Evolutionary conservation across 768 basidiomycete species (phyloP).

Genomic region (Mycena polygramma): DNA sequence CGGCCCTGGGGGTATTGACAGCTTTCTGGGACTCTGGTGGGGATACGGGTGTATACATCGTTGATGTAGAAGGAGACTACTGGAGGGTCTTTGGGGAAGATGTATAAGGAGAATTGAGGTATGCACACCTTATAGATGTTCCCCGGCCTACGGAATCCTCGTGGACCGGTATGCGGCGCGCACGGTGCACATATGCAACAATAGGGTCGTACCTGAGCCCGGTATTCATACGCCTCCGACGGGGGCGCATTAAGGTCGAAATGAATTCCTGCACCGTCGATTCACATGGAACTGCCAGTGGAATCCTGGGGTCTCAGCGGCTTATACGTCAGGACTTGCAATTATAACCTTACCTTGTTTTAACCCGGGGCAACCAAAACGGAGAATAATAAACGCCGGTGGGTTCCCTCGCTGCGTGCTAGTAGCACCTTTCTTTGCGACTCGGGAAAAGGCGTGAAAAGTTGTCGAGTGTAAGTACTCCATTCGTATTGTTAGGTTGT

Average conservation of each 20-base stretch:
- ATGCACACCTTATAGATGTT: conserved; percentile 21
- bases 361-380: conserved; percentile 4
- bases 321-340: too few species aligned
- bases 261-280: neutral
- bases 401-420: neutral
- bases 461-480: too few species aligned
- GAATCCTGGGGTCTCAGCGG: neutral
- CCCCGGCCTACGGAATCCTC: conserved; percentile 21
- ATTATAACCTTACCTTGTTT: neutral
- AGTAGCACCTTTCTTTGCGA: too few species aligned
- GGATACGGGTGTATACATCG: conserved; percentile 24
- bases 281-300: neutral
- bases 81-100: neutral
- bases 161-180: neutral
- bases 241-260: neutral
- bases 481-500: too few species aligned
- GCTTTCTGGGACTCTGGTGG: conserved; percentile 14
- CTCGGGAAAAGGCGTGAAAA: neutral
- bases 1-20: neutral
- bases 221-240: neutral
- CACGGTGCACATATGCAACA: neutral
- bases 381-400: neutral
- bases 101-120: conserved; percentile 15
- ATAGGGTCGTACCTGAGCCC: neutral
- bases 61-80: neutral